Evolutionary conservation across 2,329 filamentous ascomycete genomes (phyloP), one percentile per base, ranked within the genome.

Genomic region (Didymella keratinophila): DNA sequence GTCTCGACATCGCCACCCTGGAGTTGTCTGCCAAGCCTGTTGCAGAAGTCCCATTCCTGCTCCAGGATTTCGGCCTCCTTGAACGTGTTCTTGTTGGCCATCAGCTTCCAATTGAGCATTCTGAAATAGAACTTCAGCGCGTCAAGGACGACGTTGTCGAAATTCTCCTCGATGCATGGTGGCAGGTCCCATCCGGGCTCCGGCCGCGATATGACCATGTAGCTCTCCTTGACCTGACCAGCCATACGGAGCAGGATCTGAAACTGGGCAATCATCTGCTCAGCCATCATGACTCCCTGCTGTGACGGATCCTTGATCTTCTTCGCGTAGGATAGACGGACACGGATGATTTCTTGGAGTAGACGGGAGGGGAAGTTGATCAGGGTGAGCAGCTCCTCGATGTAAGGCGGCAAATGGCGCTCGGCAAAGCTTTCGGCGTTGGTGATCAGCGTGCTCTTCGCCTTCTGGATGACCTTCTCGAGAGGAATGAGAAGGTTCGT

Each of bases 71-170:
- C 95, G 7, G 95, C 95, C 77, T 99, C 95, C 74, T 98, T 98
- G 84, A 99, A 99, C 0, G 93, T 97, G 79, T 98, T 99, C 77
- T 97, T 98, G 81, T 98, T 98, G 55, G 93, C 92, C 68, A 91
- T 93, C 52, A 99, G 82, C 77, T 98, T 98, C 92, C 93, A 98
- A 74, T 98, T 97, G 43, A 99, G 83, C 86, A 99, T 93, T 76
- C 94, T 95, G 84, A 99, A 99, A 78, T 99, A 99, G 77, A 97
- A 98, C 75, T 94, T 96, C 67, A 99, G 82, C 0, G 94, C 93
- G 71, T 97, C 94, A 42, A 99, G 79, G 10, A 98, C 92, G 18
- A 96, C 92, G 32, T 89, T 86, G 73, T 98, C 95, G 71, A 98
- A 99, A 41, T 92, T 92, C 73, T 99, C 95, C 73, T 98, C 95